Evolutionary conservation across 768 basidiomycete genomes (phyloP).

Genomic region (Russula virescens): DNA sequence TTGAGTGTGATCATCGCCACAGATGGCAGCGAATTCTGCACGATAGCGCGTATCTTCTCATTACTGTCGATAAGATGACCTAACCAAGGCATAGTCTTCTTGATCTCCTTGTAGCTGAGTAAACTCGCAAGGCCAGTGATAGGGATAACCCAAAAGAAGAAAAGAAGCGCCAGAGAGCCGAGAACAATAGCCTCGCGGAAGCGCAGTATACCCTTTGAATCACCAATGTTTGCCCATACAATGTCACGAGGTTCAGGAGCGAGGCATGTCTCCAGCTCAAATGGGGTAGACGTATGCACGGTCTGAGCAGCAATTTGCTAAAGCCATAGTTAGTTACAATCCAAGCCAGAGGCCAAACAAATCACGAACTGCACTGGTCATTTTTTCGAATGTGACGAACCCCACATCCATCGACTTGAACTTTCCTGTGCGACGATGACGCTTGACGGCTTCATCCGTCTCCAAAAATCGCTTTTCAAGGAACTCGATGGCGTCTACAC

Average conservation of each 20-base stretch:
- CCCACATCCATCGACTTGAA: constrained; percentile 81
- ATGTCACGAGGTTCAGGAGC: constrained; percentile 96
- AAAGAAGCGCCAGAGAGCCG: constrained; percentile 58
- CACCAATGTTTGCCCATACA: constrained; percentile 86
- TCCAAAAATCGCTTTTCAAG: constrained; percentile 74
- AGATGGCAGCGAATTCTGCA: constrained; percentile 92
- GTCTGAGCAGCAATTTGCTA: constrained; percentile 88
- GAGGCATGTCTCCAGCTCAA: constrained; percentile 58
- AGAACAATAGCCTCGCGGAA: constrained; percentile 71
- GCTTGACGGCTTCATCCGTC: constrained; percentile 79
- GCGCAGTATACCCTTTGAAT: constrained; percentile 50
- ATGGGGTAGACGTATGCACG: constrained; percentile 65
- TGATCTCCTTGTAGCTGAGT: constrained; percentile 90
- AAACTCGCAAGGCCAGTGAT: constrained; percentile 82
- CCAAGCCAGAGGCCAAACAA: background rate
- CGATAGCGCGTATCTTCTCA: constrained; percentile 73
- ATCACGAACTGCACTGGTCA: constrained; percentile 75
- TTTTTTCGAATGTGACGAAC: constrained; percentile 95
- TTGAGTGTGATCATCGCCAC: constrained; percentile 89
- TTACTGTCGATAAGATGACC: constrained; percentile 79
- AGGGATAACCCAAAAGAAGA: constrained; percentile 91
- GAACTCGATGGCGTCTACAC: constrained; percentile 86
- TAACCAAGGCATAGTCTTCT: constrained; percentile 84
- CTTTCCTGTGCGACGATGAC: constrained; percentile 60
- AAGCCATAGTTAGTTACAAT: background rate